Conservation (phyloP, 352 stramenopile genomes). For the Phytopythium boreale region DNA sequence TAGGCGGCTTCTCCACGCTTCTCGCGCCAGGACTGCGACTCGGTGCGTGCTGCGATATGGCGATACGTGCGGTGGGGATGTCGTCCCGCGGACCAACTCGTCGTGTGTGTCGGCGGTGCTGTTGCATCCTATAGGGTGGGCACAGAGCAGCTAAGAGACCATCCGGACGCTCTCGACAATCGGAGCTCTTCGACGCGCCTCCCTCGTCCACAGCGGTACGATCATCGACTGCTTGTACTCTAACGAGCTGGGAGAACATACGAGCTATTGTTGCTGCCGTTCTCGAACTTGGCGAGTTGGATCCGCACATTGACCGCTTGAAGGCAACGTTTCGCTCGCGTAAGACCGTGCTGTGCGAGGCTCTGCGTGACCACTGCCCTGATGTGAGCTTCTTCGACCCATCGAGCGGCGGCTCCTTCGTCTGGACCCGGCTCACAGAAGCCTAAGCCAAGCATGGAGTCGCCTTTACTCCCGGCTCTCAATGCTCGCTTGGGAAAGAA, state of each 20-base stretch:
- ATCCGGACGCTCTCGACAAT: constrained; percentile 56
- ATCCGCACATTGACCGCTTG: constrained; percentile 48
- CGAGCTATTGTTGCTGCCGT: constrained; percentile 31
- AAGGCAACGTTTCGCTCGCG: constrained; percentile 36
- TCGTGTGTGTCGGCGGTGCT: not conserved
- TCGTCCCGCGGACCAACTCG: no score
- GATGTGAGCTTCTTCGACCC: constrained; percentile 55
- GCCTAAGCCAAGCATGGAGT: constrained; percentile 52
- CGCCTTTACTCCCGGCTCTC: constrained; percentile 70
- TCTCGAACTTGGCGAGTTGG: constrained; percentile 47
- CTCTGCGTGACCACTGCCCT: constrained; percentile 35
- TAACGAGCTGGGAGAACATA: no score
- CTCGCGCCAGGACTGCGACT: constrained; percentile 87
- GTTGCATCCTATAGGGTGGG: constrained; percentile 38
- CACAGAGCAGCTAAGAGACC: constrained; percentile 50
- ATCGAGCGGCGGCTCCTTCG: constrained; percentile 81
- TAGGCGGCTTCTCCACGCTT: constrained; percentile 96
- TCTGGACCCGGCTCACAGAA: constrained; percentile 65
- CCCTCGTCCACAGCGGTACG: constrained; percentile 74
- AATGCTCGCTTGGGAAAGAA: constrained; percentile 42
- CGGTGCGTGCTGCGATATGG: constrained; percentile 35
- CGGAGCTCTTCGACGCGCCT: constrained; percentile 84
- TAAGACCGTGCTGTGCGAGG: constrained; percentile 46
- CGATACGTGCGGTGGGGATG: not conserved
- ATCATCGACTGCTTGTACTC: no score